A percentile compares a stretch with the other conserved stretches of the same genome.
These are phyloP conservation scores for Aspergillus glaucus DNA, from an alignment of 2,329 filamentous ascomycete genomes.

Conservation along the genomic window DNA sequence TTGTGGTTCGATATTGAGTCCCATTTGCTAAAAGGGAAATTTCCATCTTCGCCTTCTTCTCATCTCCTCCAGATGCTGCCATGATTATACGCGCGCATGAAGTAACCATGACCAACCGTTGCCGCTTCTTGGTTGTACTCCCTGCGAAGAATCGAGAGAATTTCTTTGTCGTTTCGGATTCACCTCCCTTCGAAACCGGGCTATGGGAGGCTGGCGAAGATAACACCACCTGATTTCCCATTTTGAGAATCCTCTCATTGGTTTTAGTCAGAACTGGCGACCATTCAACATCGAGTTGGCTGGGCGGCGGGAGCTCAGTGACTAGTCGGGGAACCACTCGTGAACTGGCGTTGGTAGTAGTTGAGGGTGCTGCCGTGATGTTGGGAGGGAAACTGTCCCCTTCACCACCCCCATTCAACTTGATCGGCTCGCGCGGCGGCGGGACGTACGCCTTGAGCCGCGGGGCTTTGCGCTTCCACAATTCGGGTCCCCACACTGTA, in stretches of 20 bases:
- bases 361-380: slow-evolving; percentile 34
- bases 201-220: slow-evolving; percentile 71
- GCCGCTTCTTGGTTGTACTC: slow-evolving; percentile 83
- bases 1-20: slow-evolving; percentile 70
- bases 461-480: slow-evolving; percentile 89
- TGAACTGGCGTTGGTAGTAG: slow-evolving; percentile 36
- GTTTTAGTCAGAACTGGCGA: slow-evolving; percentile 84
- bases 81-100: slow-evolving; percentile 84
- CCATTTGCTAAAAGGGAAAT: slow-evolving; percentile 74
- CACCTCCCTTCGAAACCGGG: slow-evolving; percentile 61
- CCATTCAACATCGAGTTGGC: slow-evolving; percentile 96
- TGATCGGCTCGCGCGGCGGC: slow-evolving; percentile 69
- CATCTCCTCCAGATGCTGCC: slow-evolving; percentile 84
- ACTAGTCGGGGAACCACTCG: slow-evolving; percentile 74
- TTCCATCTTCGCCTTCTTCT: slow-evolving; percentile 91
- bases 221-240: slow-evolving; percentile 83
- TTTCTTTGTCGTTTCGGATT: slow-evolving; percentile 69
- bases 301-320: slow-evolving; percentile 92
- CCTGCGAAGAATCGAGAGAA: slow-evolving; percentile 90
- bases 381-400: slow-evolving; percentile 39
- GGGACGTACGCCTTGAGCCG: slow-evolving; percentile 78
- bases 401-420: slow-evolving; percentile 54
- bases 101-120: slow-evolving; percentile 90
- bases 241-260: slow-evolving; percentile 89
- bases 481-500: slow-evolving; percentile 69